Evolutionary conservation across 2,329 filamentous ascomycete species (phyloP).

Genomic region (Beauveria sp.): DNA sequence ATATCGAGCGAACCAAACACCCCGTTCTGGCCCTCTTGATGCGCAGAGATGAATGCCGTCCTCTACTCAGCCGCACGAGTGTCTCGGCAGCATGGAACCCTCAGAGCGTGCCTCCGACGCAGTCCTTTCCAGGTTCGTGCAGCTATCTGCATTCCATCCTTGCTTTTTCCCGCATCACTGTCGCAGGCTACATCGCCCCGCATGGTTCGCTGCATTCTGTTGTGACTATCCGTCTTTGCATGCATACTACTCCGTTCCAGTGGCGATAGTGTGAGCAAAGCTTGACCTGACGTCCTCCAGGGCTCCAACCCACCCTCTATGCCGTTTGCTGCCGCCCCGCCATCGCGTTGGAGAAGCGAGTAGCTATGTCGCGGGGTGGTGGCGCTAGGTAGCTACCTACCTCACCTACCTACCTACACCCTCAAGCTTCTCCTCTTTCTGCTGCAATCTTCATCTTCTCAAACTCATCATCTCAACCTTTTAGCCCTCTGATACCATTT

Average conservation of each 20-base stretch:
- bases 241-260: too few species aligned
- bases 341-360: background rate
- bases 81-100: background rate
- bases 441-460: background rate
- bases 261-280: background rate
- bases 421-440: background rate
- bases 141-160: background rate
- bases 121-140: background rate
- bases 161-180: background rate
- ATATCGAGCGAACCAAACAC: background rate
- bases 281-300: background rate
- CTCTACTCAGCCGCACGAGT: background rate
- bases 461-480: background rate
- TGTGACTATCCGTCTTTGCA: too few species aligned
- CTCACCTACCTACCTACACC: background rate
- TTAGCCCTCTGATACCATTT: background rate
- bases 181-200: background rate
- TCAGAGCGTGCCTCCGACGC: background rate
- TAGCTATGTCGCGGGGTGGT: too few species aligned
- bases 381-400: too few species aligned
- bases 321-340: slow-evolving; percentile 6
- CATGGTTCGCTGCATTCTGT: too few species aligned
- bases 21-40: too few species aligned
- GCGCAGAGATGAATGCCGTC: background rate
- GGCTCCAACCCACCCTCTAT: background rate